Evolutionary conservation across 2,329 filamentous ascomycete species (phyloP).

Genomic region (Stachybotrys echinatus): DNA sequence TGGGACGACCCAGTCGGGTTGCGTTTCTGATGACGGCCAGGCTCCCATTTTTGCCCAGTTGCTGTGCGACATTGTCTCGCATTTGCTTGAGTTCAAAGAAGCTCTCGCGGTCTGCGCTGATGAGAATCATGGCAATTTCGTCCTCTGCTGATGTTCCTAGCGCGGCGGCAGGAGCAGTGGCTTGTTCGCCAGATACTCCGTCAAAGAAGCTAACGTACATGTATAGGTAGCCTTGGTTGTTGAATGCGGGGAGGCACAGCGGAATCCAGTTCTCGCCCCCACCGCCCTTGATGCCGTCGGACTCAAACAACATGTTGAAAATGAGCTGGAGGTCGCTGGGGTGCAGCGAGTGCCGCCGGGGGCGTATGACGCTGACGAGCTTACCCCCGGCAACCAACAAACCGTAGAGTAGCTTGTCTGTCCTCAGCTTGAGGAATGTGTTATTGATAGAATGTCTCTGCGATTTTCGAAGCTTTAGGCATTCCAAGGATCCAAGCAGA

Average conservation of each 20-base stretch:
- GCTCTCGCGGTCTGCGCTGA: conserved; percentile 87
- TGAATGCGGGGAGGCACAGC: conserved; percentile 91
- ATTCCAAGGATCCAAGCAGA: conserved; percentile 85
- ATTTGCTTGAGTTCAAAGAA: conserved; percentile 84
- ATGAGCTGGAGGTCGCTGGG: conserved; percentile 93
- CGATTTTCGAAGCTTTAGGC: conserved; percentile 83
- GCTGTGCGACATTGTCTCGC: conserved; percentile 57
- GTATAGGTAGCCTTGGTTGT: conserved; percentile 92
- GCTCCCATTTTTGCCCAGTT: conserved; percentile 70
- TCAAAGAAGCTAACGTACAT: conserved; percentile 98
- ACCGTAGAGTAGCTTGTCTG: conserved; percentile 80
- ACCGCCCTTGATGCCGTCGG: conserved; percentile 82
- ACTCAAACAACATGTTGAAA: conserved; percentile 99
- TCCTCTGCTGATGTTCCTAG: conserved; percentile 64
- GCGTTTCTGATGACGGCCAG: conserved; percentile 70
- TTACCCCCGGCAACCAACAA: conserved; percentile 88
- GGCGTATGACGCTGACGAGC: conserved; percentile 90
- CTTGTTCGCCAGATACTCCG: conserved; percentile 36
- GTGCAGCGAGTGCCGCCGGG: conserved; percentile 91
- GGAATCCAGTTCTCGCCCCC: conserved; percentile 97
- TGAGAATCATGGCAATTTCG: conserved; percentile 86
- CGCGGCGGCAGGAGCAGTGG: conserved; percentile 46
- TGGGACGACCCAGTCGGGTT: conserved; percentile 64
- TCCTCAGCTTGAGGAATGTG: conserved; percentile 72
- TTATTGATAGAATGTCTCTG: conserved; percentile 84